phyloP scores from a whole-genome alignment of 495 filamentous ascomycete species.

The Penicillium canescens region DNA sequence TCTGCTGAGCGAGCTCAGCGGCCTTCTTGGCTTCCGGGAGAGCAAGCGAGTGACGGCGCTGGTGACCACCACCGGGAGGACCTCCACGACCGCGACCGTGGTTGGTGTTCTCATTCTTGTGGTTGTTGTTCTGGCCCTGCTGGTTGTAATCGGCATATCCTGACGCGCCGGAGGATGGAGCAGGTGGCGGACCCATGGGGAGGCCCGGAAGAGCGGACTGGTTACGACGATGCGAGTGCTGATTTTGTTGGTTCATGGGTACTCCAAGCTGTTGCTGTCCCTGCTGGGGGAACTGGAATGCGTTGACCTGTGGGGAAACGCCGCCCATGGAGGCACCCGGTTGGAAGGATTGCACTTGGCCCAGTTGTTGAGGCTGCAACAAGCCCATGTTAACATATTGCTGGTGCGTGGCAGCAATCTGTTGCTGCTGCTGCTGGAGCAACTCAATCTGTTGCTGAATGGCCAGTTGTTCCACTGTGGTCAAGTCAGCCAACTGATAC shows the following conservation, averaged over 20 bases:
- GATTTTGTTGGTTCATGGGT: constrained; percentile 76
- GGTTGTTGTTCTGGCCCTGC: constrained; percentile 50
- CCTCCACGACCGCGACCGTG: constrained; percentile 79
- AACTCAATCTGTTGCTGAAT: constrained; percentile 98
- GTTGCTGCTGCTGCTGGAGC: constrained; percentile 97
- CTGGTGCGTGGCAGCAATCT: constrained; percentile 92
- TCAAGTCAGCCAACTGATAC: constrained; percentile 11
- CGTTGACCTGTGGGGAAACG: constrained; percentile 75
- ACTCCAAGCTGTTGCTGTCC: constrained; percentile 72
- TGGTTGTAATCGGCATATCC: constrained; percentile 82
- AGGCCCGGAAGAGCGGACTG: constrained; percentile 95
- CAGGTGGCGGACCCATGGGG: constrained; percentile 85
- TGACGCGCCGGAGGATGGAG: constrained; percentile 92
- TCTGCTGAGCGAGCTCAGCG: constrained; percentile 94
- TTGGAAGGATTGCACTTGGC: constrained; percentile 66
- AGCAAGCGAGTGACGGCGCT: constrained; percentile 91
- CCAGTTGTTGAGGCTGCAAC: constrained; percentile 79
- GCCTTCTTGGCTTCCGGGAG: constrained; percentile 97
- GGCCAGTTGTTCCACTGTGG: constrained; percentile 92
- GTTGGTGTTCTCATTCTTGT: constrained; percentile 68
- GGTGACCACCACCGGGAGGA: constrained; percentile 74
- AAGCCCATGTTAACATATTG: constrained; percentile 98
- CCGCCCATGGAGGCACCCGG: constrained; percentile 64
- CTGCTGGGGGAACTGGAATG: constrained; percentile 89
- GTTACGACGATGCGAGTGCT: constrained; percentile 89